Evolutionary conservation across 129 eudicot species (phyloP), one percentile per base, ranked within the genome.

Genomic region (Apium graveolens): DNA sequence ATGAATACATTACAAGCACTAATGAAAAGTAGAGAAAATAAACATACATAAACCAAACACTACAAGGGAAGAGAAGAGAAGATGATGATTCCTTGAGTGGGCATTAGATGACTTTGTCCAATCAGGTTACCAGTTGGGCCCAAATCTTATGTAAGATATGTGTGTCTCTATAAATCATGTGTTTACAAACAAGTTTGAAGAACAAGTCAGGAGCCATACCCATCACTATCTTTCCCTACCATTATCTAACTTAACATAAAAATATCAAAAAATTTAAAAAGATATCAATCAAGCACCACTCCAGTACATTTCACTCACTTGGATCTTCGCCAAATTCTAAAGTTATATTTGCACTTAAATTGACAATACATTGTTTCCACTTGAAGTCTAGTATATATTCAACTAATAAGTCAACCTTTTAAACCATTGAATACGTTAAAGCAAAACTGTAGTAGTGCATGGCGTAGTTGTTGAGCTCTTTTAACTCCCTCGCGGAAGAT

Each of bases 141-240:
- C 78, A 66, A 46, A 69, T 77, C 84, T 84, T 60, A 12, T 71
- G 42, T 48, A 65, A 80, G 84, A 84, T 84, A 77, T 84, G 63
- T 29, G 42, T 84, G 87, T 84, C 87, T 73, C 42, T 12, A 38
- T 72, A 82, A 72, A 70, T 68, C 68, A 74, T 26, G 13, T 20
- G 39, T 78, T 79, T 16, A 65, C 68, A 49, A 80, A 73, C 46
- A 76, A 76, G 79, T 76, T 70, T 70, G 70, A 70, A 70, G 14
- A 79, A 63, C 34, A 70, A 74, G 80, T 43, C 71, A 70, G 48
- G 43, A 57, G 80, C 66, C 77, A 39, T 76, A 3, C 68, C 70
- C 75, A 72, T 78, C 78, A 78, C 79, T 53, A 5, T 62, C 76
- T 72, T 82, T 68, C 73, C 73, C 77, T 60, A 60, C 51, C 41